Evolutionary conservation across 345 rosid genomes (phyloP), one percentile per base, ranked within the genome.

Genomic region (Syzygium grande): DNA sequence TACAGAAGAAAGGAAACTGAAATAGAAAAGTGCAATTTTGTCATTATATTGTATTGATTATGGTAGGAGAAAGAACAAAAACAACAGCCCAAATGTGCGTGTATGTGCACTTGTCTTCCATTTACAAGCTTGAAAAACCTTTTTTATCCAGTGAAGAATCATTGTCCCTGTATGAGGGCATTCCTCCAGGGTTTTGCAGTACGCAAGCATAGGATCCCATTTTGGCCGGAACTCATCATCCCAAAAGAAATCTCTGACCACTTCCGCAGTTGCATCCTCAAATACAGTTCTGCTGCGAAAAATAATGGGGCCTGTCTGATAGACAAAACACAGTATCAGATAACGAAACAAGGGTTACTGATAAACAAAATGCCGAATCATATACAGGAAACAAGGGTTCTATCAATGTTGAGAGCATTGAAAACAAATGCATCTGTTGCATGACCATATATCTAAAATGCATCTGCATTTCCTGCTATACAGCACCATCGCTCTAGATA

Each of bases 221-320:
- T 96, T 96, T 8, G 95, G 95, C 55, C 99, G 93, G 92, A 96
- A 95, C 80, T 96, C 99, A 88, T 98, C 99, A 90, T 96, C 99
- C 99, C 99, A 98, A 89, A 98, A 98, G 94, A 98, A 98, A 92
- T 98, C 99, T 92, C 98, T 94, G 49, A 96, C 98, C 92, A 95
- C 86, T 27, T 96, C 98, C 15, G 98, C 95, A n/a, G 93, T 92
- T 61, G 96, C 99, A 90, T 95, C 98, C 93, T 98, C 99, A 89
- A 94, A 98, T 86, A 98, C 98, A 91, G 98, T 95, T 90, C 96
- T 93, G 89, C 97, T 98, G 15, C 97, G 95, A 78, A 88, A 94
- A 85, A 93, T 86, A 73, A 95, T 91, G 65, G 97, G 98, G 86
- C 96, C 95, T 55, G 87, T 88, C 99, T 98, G 96, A 51, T 85